Base-by-base conservation (phyloP, 352 stramenopile genomes). In the Hyaloperonospora arabidopsidis region DNA sequence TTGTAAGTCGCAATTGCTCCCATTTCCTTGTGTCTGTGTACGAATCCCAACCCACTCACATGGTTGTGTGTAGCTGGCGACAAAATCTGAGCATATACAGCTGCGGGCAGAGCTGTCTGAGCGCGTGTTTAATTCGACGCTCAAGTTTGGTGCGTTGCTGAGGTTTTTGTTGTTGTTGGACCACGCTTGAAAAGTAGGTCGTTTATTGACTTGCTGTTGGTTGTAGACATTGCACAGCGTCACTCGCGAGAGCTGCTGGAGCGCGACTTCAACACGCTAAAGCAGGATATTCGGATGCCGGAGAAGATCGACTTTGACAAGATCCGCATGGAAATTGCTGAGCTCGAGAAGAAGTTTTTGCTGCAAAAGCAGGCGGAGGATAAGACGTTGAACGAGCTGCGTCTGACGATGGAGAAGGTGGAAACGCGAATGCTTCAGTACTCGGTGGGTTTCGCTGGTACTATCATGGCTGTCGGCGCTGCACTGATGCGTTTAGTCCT, bases 261-360 rank as follows among this genome's bases (percentile, higher is more conserved):
- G 56, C 78, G 84, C 25, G 84, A 94, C 68, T 94, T 94, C 53
- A 94, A 89, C 67, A 92, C 85, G 46, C 69, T 94, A 25, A 94
- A 94, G 65, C 81, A 92, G 56, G 84, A 94, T 59, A 94, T 94
- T 60, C 81, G 84, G 49, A 92, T 94, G 84, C 74, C 90, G 10
- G 84, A 94, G 64, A 92, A 94, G 59, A 88, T 92, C 59, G 84
- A 94, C 54, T 92, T 94, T 50, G 84, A 94, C 65, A 90, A 92
- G 57, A 86, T 94, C 53, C 84, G 81, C 52, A 81, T 90, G 60
- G 84, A 94, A 57, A 89, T 94, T 39, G 74, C 76, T 1, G 81
- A 92, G 66, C 77, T 94, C 7, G 84, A 94, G 55, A 91, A 91
- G 40, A 91, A 94, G 63, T 94, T 94, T 68, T 55, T 94, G 54